Evolutionary conservation across 345 rosid species (phyloP), one percentile per base, ranked within the genome.

Genomic region (Citrus medica): DNA sequence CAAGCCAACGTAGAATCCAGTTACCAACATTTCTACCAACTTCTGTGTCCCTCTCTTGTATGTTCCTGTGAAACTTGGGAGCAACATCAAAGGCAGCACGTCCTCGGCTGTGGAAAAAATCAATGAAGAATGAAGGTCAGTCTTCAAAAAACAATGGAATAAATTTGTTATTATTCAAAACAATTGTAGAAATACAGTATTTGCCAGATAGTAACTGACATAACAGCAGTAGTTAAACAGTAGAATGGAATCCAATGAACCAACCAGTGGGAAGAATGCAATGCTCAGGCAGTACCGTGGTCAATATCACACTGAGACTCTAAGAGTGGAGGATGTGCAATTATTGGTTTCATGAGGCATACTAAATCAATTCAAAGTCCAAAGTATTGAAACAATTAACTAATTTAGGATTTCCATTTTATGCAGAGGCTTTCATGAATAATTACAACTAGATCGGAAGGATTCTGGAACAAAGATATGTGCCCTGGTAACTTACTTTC

Each of bases 1-100:
- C 92, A 32, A 96, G 95, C 91, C 91, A 96, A 51, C 93, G 91
- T 38, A 93, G 89, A 65, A 96, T 90, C 94, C 98, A 80, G 87
- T 27, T 27, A 27, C 28, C 28, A 27, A 27, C 79, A 79, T 89
- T 92, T 73, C 93, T 79, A 76, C 99, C 99, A 53, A 96, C 95
- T 86, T 90, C 92, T 71, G 92, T 80, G 84, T 96, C 98, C 82
- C 99, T 27, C 21, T 90, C 80, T 71, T 96, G 98, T 79, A 96
- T 88, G 68, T 87, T 92, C 82, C 46, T 81, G 79, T 94, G 98
- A 80, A 91, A 90, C 17, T 67, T 79, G 65, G 92, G 81, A 2
- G 95, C 97, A 71, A 89, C 79, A 78, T 94, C 90, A 66, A 92
- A 96, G 62, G 85, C 75, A 62, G 78, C 62, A 24, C 91, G 94